phyloP scores from a whole-genome alignment of 2,329 filamentous ascomycete species.

The Tolypocladium cylindrosporum region DNA sequence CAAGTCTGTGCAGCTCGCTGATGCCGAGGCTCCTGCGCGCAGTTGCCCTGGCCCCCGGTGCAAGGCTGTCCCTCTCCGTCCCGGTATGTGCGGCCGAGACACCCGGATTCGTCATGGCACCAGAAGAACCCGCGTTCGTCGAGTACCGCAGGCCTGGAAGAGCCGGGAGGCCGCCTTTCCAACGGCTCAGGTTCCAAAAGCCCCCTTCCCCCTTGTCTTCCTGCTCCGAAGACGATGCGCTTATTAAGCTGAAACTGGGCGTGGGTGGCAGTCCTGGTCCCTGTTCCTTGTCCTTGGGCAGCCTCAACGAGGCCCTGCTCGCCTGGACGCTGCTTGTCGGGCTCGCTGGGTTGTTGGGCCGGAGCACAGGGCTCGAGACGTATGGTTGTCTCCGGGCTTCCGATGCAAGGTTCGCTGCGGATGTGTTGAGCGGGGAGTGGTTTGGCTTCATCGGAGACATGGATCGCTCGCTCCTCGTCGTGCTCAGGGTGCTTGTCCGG shows the following conservation, averaged over 20 bases:
- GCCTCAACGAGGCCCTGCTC: conserved; percentile 13
- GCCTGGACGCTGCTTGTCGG: conserved; percentile 25
- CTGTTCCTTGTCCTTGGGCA: conserved; percentile 14
- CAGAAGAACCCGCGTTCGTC: conserved; percentile 12
- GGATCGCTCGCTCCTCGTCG: conserved; percentile 42
- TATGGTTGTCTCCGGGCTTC: conserved; percentile 37
- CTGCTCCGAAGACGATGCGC: conserved; percentile 20
- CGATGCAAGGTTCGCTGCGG: conserved; percentile 29
- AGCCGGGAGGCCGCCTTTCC: conserved; percentile 32
- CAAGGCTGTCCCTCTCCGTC: conserved; percentile 10
- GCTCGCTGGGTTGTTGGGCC: conserved; percentile 21
- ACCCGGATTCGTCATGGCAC: background rate
- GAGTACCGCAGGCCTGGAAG: conserved; percentile 25
- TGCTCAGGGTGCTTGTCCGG: conserved; percentile 26
- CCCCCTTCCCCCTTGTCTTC: conserved; percentile 31
- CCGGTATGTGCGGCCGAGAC: conserved; percentile 25
- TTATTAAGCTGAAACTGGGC: conserved; percentile 43
- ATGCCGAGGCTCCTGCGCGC: conserved; percentile 20
- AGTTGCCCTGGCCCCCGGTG: conserved; percentile 22
- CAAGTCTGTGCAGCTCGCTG: conserved; percentile 16
- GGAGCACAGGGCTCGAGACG: conserved; percentile 14
- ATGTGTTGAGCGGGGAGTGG: conserved; percentile 24
- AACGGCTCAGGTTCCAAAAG: conserved; percentile 50
- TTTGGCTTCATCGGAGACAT: conserved; percentile 40
- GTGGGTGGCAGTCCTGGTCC: conserved; percentile 32